phyloP scores from a whole-genome alignment of 2,329 filamentous ascomycete species.

The Clarireedia homoeocarpa region DNA sequence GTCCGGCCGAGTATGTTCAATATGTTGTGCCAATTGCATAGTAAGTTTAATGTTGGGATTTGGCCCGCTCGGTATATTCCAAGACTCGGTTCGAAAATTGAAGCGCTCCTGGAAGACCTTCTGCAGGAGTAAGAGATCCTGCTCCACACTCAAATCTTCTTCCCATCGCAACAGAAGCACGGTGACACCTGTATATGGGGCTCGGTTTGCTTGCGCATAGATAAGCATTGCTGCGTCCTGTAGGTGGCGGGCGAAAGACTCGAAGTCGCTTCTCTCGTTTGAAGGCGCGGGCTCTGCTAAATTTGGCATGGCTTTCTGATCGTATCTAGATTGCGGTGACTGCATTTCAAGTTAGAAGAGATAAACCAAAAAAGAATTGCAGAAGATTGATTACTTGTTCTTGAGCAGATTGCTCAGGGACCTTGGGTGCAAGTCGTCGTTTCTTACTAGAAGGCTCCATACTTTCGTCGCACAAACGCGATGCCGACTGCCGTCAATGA shows the following conservation, averaged over 20 bases:
- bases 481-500: not conserved
- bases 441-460: constrained; percentile 29
- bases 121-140: constrained; percentile 47
- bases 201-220: constrained; percentile 52
- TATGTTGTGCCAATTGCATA: constrained; percentile 51
- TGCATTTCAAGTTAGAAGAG: constrained; percentile 15
- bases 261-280: constrained; percentile 44
- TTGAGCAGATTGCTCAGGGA: constrained; percentile 26
- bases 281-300: constrained; percentile 26
- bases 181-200: constrained; percentile 50
- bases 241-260: constrained; percentile 58
- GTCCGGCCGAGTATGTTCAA: constrained; percentile 49
- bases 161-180: constrained; percentile 57
- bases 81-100: constrained; percentile 52
- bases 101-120: constrained; percentile 52
- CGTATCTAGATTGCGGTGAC: constrained; percentile 24
- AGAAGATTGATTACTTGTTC: constrained; percentile 25
- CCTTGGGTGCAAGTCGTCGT: constrained; percentile 30
- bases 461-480: constrained; percentile 2
- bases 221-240: constrained; percentile 63
- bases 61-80: constrained; percentile 50
- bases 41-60: constrained; percentile 55
- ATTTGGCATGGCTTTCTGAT: constrained; percentile 26
- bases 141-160: constrained; percentile 46
- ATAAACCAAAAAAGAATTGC: not conserved